Evolutionary conservation across 1,139 yeast species (phyloP), one percentile per base, ranked within the genome.

Genomic region (Hyphopichia wangnamkhiaoensis): DNA sequence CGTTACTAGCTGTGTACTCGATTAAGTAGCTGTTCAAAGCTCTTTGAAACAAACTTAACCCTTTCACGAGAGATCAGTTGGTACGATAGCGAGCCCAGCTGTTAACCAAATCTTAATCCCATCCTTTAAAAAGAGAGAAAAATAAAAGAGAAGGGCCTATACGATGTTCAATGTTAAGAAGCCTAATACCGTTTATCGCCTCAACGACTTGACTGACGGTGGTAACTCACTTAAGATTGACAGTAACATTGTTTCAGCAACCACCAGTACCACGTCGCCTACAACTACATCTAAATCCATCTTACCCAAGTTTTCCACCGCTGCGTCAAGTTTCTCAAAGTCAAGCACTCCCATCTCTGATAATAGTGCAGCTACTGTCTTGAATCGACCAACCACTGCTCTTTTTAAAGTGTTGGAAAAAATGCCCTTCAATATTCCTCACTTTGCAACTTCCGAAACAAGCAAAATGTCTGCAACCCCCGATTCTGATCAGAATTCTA

Each of bases 311-410:
- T 45, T 31, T 35, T 32, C 46, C 5, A 29, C 43, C 3, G 43
- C 43, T 15, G 31, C 39, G 15, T 25, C 46, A 6, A 36, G 30
- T 15, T 39, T 37, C 17, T 33, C 41, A 10, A 21, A 7, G 10
- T 7, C 24, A 7, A 7, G 10, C 9, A 7, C 24, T 10, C 7
- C 24, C 9, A 5, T 20, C 15, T 18, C 17, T 18, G 33, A 30
- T 6, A 30, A 30, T 15, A 9, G 15, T 12, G 7, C 16, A 18
- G 4, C 33, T 5, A 18, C 33, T 9, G 10, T 30, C 16, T 12
- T 56, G 21, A 56, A 45, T 29, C 50, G 70, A 29, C 70, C 71
- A 2, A 45, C 59, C 2, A 61, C 69, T 0, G 65, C 71, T 1
- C 41, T 66, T 19, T 61, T 59, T 24, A 52, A 54, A 39, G 62